Evolutionary conservation across 345 rosid species (phyloP), one percentile per base, ranked within the genome.

Genomic region (Bruguiera gymnorhiza): DNA sequence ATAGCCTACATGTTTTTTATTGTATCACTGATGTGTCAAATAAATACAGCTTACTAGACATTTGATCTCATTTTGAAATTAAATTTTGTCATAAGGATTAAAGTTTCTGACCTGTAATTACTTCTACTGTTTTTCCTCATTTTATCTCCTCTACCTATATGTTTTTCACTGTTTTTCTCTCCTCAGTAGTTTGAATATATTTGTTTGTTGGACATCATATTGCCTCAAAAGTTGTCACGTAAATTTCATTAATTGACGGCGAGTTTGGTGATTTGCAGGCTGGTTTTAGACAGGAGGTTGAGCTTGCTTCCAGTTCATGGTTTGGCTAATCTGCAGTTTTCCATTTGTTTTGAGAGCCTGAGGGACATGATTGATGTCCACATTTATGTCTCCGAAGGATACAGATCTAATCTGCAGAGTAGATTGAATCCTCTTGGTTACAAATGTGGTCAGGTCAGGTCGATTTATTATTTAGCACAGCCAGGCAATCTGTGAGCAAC

Each of bases 401-500:
- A 23, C 21, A 10, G 43, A 55, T 51, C 65, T 32, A 18, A 21
- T 43, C 18, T 58, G 43, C 24, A 39, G 48, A 10, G 63, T 69
- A 26, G 71, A 63, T 77, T 32, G 24, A 21, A 11, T 32, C 56
- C 60, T 21, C 9, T 16, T n/a, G 20, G 37, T 58, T 16, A 6
- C 8, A 39, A 3, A 8, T 48, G 37, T 57, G 68, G 65, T 59
- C 54, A 60, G 65, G 73, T 76, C 73, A 60, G 67, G 73, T 76
- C 73, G 76, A 75, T 81, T 79, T 34, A 73, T 81, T 81, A 62
- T 77, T 84, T 73, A 71, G 75, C 66, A 72, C 70, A 73, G 75
- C 76, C 84, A 67, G 64, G 85, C 84, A 27, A 27, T 27, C 29
- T 27, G 29, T 27, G 29, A 27, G 29, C 29, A 68, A 55, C 76